A percentile compares a stretch with the other conserved stretches of the same genome.
Evolutionary conservation across 164 flowering plant genomes (phyloP).

Genomic region (Malania oleifera): DNA sequence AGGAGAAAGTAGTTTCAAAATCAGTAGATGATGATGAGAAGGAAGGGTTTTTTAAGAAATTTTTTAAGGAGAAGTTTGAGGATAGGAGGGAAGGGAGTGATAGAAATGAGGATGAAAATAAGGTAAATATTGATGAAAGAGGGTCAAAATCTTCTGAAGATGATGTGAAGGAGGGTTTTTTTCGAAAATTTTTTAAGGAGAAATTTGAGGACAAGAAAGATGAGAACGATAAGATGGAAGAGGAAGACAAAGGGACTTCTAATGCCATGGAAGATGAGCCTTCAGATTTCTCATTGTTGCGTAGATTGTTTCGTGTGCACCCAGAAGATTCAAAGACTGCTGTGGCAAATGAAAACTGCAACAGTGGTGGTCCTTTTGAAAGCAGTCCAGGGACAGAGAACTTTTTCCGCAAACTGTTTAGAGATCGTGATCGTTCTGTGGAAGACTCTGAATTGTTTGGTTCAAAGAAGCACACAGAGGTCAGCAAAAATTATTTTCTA

Average conservation of each 20-base stretch:
- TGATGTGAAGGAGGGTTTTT: conserved; percentile 91
- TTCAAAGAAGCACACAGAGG: conserved; percentile 75
- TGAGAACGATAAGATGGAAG: conserved; percentile 41
- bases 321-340: conserved; percentile 65
- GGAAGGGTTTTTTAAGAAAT: conserved; percentile 19
- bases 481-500: conserved; percentile 19
- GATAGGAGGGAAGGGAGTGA: conserved; percentile 44
- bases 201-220: conserved; percentile 84
- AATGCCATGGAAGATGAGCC: conserved; percentile 72
- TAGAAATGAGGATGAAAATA: conserved; percentile 26
- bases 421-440: conserved; percentile 90
- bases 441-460: conserved; percentile 94
- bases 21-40: conserved; percentile 38
- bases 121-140: conserved; percentile 21
- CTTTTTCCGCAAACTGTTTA: conserved; percentile 85
- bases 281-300: conserved; percentile 77
- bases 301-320: conserved; percentile 83
- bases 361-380: conserved; percentile 40
- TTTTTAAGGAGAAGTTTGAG: conserved; percentile 57
- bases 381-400: conserved; percentile 96
- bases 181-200: conserved; percentile 73
- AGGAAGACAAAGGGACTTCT: conserved; percentile 40
- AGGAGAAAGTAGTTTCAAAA: conserved; percentile 37
- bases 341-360: conserved; percentile 39
- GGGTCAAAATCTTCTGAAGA: conserved; percentile 48